A percentile compares a stretch with the other conserved stretches of the same genome.
Evolutionary conservation across 768 basidiomycete species (phyloP).

Genomic region (Aureoboletus auriporus): DNA sequence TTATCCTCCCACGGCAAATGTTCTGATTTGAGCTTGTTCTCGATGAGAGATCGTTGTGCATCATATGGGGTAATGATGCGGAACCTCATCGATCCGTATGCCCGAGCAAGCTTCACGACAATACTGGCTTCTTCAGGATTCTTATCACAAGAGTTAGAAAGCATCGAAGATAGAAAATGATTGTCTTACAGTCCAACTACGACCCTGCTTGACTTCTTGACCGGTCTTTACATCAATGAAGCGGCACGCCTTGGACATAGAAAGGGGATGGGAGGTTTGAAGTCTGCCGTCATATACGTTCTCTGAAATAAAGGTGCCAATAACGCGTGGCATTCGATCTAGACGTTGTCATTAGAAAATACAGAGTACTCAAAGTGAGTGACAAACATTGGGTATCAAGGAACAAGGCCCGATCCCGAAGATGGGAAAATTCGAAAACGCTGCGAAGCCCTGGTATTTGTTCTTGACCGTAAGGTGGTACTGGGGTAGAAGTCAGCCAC

Average conservation of each 20-base stretch:
- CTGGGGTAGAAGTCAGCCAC: slow-evolving; percentile 32
- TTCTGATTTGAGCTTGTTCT: slow-evolving; percentile 44
- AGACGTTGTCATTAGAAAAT: background rate
- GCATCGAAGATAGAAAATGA: background rate
- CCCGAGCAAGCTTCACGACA: slow-evolving; percentile 49
- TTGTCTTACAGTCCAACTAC: slow-evolving; percentile 35
- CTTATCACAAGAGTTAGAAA: slow-evolving; percentile 34
- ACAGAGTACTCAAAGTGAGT: background rate
- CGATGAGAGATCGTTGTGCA: slow-evolving; percentile 58
- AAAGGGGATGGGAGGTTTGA: slow-evolving; percentile 48
- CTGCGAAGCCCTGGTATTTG: slow-evolving; percentile 61
- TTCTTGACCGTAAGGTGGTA: slow-evolving; percentile 77
- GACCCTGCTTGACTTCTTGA: slow-evolving; percentile 20
- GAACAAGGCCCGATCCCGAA: slow-evolving; percentile 45
- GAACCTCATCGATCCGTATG: slow-evolving; percentile 48
- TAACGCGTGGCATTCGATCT: slow-evolving; percentile 83
- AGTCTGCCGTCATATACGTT: slow-evolving; percentile 59
- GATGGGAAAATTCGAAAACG: slow-evolving; percentile 69
- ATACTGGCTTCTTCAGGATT: slow-evolving; percentile 53
- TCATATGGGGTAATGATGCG: slow-evolving; percentile 80
- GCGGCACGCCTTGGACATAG: slow-evolving; percentile 29
- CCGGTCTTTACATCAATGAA: slow-evolving; percentile 39
- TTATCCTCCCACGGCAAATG: slow-evolving; percentile 57
- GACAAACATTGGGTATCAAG: slow-evolving; percentile 70
- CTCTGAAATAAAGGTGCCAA: slow-evolving; percentile 67